These are phyloP conservation scores for Termitomyces sp. DNA, from an alignment of 768 basidiomycete species.

Conservation along the genomic window DNA sequence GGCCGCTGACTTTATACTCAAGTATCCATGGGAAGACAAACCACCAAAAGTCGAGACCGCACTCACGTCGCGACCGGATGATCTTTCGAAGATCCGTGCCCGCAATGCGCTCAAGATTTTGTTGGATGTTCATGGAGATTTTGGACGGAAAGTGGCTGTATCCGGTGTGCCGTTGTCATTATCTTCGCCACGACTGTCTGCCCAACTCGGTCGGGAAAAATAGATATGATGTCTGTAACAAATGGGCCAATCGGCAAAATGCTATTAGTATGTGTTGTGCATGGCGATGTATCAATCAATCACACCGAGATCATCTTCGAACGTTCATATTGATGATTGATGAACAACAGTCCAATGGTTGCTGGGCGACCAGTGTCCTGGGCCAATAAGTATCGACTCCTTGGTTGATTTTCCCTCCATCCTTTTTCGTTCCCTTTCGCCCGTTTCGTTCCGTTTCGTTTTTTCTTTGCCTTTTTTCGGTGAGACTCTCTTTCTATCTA, in stretches of 20 bases:
- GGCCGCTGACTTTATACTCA: conserved; percentile 9
- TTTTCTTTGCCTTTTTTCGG: conserved; percentile 32
- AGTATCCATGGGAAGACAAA: conserved; percentile 82
- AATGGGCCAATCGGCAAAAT: conserved; percentile 13
- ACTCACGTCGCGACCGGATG: conserved; percentile 68
- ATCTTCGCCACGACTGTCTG: conserved; percentile 33
- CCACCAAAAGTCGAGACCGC: conserved; percentile 64
- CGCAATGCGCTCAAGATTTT: conserved; percentile 93
- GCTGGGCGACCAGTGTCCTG: conserved; percentile 27
- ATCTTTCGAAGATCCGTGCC: conserved; percentile 84
- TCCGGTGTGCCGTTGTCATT: conserved; percentile 33
- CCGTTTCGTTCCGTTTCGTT: conserved; percentile 35
- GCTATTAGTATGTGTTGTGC: conserved; percentile 5
- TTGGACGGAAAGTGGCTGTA: conserved; percentile 54
- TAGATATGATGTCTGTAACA: conserved; percentile 9
- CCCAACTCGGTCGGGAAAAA: conserved; percentile 16
- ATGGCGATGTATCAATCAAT: conserved; percentile 14
- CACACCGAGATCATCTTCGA: conserved; percentile 17
- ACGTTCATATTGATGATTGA: conserved; percentile 21
- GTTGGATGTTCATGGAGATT: conserved; percentile 87
- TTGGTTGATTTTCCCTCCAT: conserved; percentile 14
- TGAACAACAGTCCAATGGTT: conserved; percentile 30
- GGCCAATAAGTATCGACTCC: conserved; percentile 15
- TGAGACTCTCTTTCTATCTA: conserved; percentile 22
- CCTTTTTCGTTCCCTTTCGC: conserved; percentile 38